Percentiles rank a stretch among this genome's conserved stretches.
Conservation (phyloP, 257 asterid genomes). For the Przewalskia tangutica region DNA sequence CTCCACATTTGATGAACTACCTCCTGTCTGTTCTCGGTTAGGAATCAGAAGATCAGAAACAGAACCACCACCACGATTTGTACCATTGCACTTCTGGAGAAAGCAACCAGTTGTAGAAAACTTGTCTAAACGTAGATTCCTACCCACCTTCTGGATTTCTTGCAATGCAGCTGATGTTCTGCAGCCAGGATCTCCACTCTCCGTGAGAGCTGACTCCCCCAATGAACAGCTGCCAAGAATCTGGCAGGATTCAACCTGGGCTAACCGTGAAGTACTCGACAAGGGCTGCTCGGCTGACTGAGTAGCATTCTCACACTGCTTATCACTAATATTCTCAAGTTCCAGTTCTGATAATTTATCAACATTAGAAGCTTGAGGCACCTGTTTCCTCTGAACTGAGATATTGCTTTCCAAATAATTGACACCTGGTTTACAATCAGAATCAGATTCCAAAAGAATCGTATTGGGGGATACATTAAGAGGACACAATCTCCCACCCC, state of each 20-base stretch:
- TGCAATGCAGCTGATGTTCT: slow-evolving; percentile 26
- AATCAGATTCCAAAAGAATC: slow-evolving; percentile 20
- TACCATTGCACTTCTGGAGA: slow-evolving; percentile 44
- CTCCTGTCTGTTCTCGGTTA: slow-evolving; percentile 23
- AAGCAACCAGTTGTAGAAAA: slow-evolving; percentile 18
- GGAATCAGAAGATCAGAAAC: slow-evolving; percentile 23
- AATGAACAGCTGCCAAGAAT: slow-evolving; percentile 44
- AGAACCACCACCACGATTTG: slow-evolving; percentile 19
- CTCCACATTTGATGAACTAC: slow-evolving; percentile 42
- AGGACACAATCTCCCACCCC: not conserved
- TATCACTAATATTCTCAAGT: slow-evolving; percentile 15
- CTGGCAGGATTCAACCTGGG: slow-evolving; percentile 25
- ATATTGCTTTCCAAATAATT: slow-evolving; percentile 18
- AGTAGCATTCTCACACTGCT: slow-evolving; percentile 21
- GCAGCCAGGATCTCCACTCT: slow-evolving; percentile 28
- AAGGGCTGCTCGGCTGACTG: slow-evolving; percentile 27
- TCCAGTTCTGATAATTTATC: slow-evolving; percentile 19
- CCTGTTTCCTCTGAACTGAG: slow-evolving; percentile 26
- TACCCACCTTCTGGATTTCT: slow-evolving; percentile 23
- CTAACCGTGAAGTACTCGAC: slow-evolving; percentile 23
- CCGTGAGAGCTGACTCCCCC: slow-evolving; percentile 34
- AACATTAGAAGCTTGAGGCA: slow-evolving; percentile 19
- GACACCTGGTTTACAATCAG: slow-evolving; percentile 23
- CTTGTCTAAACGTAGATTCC: slow-evolving; percentile 19
- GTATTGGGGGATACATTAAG: slow-evolving; percentile 24